Percentiles rank a stretch among this genome's conserved stretches.
These are phyloP conservation scores for Saccharomycopsis sp. DNA, from an alignment of 805 yeast genomes.

Conservation along the genomic window DNA sequence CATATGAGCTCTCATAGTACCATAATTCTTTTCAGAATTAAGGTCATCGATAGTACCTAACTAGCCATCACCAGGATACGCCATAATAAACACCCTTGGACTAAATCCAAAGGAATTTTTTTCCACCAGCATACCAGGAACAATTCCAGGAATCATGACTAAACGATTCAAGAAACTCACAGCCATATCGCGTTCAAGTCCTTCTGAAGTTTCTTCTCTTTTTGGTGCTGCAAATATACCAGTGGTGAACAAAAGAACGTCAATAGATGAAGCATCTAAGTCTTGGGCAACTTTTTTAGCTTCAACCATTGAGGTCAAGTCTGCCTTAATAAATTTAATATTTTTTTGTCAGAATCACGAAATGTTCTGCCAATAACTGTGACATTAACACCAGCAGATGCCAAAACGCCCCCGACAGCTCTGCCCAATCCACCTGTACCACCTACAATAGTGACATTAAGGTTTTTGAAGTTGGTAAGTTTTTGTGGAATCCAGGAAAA, in stretches of 20 bases:
- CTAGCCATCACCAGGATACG: slow-evolving; percentile 32
- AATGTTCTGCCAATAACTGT: slow-evolving; percentile 33
- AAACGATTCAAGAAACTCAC: slow-evolving; percentile 33
- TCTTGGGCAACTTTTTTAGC: slow-evolving; percentile 25
- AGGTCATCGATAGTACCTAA: slow-evolving; percentile 31
- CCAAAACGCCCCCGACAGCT: slow-evolving; percentile 27
- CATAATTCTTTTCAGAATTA: slow-evolving; percentile 30
- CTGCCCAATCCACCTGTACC: slow-evolving; percentile 38
- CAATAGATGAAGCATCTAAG: slow-evolving; percentile 24
- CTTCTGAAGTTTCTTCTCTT: slow-evolving; percentile 32
- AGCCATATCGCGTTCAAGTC: slow-evolving; percentile 34
- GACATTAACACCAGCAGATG: slow-evolving; percentile 28
- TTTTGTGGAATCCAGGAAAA: background rate
- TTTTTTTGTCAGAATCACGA: slow-evolving; percentile 27
- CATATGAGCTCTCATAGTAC: slow-evolving; percentile 29
- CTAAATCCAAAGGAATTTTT: slow-evolving; percentile 9
- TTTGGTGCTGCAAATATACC: slow-evolving; percentile 33
- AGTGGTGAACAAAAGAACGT: slow-evolving; percentile 32
- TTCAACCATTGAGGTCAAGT: slow-evolving; percentile 28
- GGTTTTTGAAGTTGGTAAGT: background rate
- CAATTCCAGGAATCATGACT: slow-evolving; percentile 28
- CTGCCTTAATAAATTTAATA: slow-evolving; percentile 30
- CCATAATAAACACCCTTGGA: slow-evolving; percentile 35
- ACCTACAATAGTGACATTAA: slow-evolving; percentile 30
- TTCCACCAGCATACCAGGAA: slow-evolving; percentile 23